Percentiles rank a stretch among this genome's conserved stretches.
phyloP scores from a whole-genome alignment of 228 moss, liverwort and hornwort genomes.

The Sphagnum magellanicum region DNA sequence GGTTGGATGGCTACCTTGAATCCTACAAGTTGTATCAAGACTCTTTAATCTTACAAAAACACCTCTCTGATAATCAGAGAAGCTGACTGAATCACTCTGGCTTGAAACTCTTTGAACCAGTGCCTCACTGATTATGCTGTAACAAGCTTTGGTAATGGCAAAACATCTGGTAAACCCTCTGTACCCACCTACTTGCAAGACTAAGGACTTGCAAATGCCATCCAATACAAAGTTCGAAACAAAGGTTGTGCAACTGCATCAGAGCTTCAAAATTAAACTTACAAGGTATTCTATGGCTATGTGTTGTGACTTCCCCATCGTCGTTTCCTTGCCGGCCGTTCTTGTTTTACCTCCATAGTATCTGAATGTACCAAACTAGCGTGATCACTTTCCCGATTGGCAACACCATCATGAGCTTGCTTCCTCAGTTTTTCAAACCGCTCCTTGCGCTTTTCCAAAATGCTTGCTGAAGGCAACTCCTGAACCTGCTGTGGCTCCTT shows the following conservation, averaged over 20 bases:
- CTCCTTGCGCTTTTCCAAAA: constrained; percentile 77
- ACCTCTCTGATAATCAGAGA: constrained; percentile 1
- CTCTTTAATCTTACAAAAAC: not conserved
- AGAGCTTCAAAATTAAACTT: not conserved
- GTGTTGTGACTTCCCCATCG: constrained; percentile 80
- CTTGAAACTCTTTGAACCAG: not conserved
- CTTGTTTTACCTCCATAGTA: constrained; percentile 83
- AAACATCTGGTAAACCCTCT: not conserved
- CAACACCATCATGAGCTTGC: constrained; percentile 46
- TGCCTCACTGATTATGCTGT: not conserved
- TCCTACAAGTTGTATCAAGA: too few relatives aligned
- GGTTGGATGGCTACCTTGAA: too few relatives aligned
- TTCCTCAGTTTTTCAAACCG: constrained; percentile 69
- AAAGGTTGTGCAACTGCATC: not conserved
- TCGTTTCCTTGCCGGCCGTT: constrained; percentile 90
- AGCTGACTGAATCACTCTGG: not conserved
- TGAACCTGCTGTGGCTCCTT: constrained; percentile 34
- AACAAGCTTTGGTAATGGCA: too few relatives aligned
- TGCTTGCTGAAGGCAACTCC: constrained; percentile 31
- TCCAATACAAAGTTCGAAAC: constrained; percentile 1
- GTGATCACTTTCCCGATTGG: constrained; percentile 49
- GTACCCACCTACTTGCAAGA: constrained; percentile 10
- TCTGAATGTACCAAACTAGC: constrained; percentile 39
- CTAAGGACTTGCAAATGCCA: constrained; percentile 1
- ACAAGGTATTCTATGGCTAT: constrained; percentile 11